Percentiles rank a stretch among this genome's conserved stretches.
Evolutionary conservation across 768 basidiomycete genomes (phyloP).

Genomic region (Rickenella mellea): DNA sequence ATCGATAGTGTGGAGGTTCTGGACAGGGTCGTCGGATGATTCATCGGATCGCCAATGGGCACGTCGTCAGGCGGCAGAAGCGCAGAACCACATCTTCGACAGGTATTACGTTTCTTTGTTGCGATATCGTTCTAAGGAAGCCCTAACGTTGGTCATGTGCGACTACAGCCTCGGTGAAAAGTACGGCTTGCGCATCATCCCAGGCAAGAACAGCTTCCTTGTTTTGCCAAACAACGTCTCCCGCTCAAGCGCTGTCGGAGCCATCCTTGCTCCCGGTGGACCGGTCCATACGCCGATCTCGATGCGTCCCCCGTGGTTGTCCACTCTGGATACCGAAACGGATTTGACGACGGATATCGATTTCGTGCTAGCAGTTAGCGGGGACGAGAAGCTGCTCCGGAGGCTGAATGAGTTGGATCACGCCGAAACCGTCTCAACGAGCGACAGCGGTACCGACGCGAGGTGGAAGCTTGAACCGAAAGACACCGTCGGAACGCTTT

Average conservation of each 20-base stretch:
- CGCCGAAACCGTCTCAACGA: conserved; percentile 63
- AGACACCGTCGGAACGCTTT: conserved; percentile 26
- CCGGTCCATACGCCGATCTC: conserved; percentile 29
- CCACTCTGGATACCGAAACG: conserved; percentile 25
- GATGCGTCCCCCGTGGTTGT: conserved; percentile 30
- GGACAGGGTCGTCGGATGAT: conserved; percentile 39
- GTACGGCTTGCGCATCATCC: conserved; percentile 76
- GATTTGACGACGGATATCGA: conserved; percentile 33
- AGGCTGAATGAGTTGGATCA: conserved; percentile 67
- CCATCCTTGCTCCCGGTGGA: conserved; percentile 62
- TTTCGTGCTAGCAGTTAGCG: conserved; percentile 57
- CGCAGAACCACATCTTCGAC: conserved; percentile 88
- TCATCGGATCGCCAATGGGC: conserved; percentile 69
- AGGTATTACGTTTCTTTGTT: conserved; percentile 29
- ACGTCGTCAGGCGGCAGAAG: conserved; percentile 77
- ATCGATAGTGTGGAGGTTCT: conserved; percentile 80
- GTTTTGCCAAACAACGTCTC: conserved; percentile 78
- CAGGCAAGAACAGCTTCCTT: conserved; percentile 70
- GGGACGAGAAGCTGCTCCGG: conserved; percentile 71
- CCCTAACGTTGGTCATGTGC: not conserved
- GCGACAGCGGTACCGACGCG: conserved; percentile 70
- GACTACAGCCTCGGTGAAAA: conserved; percentile 63
- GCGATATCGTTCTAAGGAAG: not conserved
- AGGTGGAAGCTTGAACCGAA: conserved; percentile 47
- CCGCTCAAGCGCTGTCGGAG: conserved; percentile 73